Evolutionary conservation across 140 eudicot genomes (phyloP).

Genomic region (Senecio squalidus): DNA sequence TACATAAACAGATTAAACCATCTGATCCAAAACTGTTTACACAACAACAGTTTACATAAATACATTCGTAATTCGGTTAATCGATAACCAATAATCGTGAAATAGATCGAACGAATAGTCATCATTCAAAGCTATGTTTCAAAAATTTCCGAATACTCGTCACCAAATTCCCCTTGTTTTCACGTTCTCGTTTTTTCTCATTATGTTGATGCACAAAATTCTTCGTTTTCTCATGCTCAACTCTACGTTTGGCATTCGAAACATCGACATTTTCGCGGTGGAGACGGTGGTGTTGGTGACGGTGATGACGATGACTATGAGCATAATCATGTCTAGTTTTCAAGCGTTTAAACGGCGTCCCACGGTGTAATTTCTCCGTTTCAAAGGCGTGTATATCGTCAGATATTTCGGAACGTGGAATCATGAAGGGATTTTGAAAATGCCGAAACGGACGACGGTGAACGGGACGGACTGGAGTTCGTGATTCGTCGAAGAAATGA

Average conservation of each 20-base stretch:
- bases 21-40: constrained; percentile 17
- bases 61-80: constrained; percentile 19
- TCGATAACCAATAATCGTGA: too few relatives aligned
- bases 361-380: neutral
- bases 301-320: too few relatives aligned
- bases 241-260: constrained; percentile 18
- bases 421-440: neutral
- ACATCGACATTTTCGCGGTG: neutral
- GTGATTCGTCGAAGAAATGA: neutral
- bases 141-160: constrained; percentile 36
- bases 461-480: neutral
- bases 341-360: neutral
- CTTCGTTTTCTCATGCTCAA: constrained; percentile 13
- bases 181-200: constrained; percentile 10
- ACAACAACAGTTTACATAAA: constrained; percentile 8
- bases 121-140: constrained; percentile 26
- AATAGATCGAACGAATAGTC: too few relatives aligned
- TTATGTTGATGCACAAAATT: neutral
- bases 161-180: constrained; percentile 26
- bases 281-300: constrained; percentile 1
- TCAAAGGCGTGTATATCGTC: too few relatives aligned
- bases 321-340: neutral
- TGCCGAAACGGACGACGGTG: neutral
- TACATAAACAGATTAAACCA: too few relatives aligned
- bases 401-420: neutral